These are phyloP conservation scores for Boletus subcaerulescens DNA, from an alignment of 768 basidiomycete species.

Conservation along the genomic window DNA sequence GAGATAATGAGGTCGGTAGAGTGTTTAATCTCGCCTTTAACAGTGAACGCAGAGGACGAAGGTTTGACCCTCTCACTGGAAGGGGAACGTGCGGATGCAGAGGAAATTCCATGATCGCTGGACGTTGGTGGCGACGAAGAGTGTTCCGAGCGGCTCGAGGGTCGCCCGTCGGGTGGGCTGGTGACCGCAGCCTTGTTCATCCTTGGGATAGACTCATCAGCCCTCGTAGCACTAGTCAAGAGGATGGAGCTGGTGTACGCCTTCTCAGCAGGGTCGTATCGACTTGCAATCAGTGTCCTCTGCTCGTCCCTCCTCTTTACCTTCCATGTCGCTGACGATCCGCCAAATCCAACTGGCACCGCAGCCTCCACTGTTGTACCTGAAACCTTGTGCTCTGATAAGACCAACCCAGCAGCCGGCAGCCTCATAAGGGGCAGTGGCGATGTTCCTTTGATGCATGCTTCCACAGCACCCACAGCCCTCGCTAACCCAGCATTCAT, in stretches of 20 bases:
- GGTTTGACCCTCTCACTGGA: conserved; percentile 34
- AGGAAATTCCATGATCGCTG: conserved; percentile 16
- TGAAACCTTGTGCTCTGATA: conserved; percentile 46
- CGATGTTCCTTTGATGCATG: conserved; percentile 61
- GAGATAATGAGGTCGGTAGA: conserved; percentile 71
- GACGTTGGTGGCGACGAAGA: conserved; percentile 27
- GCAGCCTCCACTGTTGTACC: conserved; percentile 34
- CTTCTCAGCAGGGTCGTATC: conserved; percentile 48
- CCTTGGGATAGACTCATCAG: conserved; percentile 40
- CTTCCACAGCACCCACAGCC: conserved; percentile 70
- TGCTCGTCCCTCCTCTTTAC: conserved; percentile 57
- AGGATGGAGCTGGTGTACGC: conserved; percentile 52
- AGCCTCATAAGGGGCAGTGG: conserved; percentile 66
- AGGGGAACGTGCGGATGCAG: conserved; percentile 30
- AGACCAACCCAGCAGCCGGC: conserved; percentile 61
- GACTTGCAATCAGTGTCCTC: conserved; percentile 54
- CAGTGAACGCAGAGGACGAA: conserved; percentile 54
- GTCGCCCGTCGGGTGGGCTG: conserved; percentile 17
- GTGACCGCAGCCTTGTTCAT: conserved; percentile 39
- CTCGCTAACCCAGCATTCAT: conserved; percentile 77
- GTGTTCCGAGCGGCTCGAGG: conserved; percentile 9
- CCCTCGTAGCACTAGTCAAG: conserved; percentile 31
- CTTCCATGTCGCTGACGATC: conserved; percentile 49
- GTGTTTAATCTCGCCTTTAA: conserved; percentile 58
- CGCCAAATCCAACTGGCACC: conserved; percentile 21